Evolutionary conservation across 345 rosid species (phyloP).

Genomic region (Garcia nutans): DNA sequence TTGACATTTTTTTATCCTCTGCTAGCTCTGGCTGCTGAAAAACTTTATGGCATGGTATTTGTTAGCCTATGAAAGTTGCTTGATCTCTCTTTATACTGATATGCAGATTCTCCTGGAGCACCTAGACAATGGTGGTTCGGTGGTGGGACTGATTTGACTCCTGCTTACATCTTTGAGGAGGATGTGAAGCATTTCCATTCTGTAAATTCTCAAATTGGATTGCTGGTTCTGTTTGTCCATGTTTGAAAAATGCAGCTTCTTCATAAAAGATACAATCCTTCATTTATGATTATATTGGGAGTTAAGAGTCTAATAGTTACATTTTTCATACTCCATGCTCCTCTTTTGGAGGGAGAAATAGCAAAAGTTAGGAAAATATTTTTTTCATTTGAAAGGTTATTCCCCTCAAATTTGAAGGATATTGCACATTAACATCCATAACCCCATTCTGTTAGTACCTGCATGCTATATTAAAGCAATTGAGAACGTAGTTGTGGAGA

Average conservation of each 20-base stretch:
- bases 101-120: constrained; percentile 85
- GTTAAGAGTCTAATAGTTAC: not conserved
- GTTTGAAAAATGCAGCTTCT: not conserved
- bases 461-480: not conserved
- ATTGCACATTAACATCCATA: too few species aligned
- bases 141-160: constrained; percentile 99
- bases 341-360: not conserved
- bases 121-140: constrained; percentile 99
- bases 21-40: not conserved
- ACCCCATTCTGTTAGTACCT: not conserved
- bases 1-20: not conserved
- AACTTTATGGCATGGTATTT: not conserved
- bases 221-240: not conserved
- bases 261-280: not conserved
- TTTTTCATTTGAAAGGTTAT: not conserved
- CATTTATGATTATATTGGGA: not conserved
- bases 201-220: constrained; percentile 34
- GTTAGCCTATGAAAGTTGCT: not conserved
- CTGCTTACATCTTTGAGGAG: constrained; percentile 93
- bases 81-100: constrained; percentile 1
- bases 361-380: not conserved
- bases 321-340: not conserved
- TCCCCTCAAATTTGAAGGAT: not conserved
- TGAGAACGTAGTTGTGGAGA: not conserved
- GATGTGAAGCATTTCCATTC: constrained; percentile 95